Evolutionary conservation across 306 rosid genomes (phyloP), one percentile per base, ranked within the genome.

Genomic region (Castanea crenata): DNA sequence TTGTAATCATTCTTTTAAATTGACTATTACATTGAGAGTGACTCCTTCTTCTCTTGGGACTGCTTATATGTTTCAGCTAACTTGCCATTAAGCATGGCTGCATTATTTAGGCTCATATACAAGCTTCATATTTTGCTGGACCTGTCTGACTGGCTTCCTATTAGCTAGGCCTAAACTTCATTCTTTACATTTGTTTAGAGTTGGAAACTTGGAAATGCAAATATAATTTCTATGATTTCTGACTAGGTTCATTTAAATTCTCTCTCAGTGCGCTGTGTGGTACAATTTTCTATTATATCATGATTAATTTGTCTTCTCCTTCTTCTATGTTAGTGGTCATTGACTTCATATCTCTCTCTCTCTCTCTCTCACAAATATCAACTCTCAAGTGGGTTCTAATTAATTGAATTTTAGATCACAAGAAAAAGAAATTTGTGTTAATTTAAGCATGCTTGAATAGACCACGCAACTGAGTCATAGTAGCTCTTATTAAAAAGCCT

Each of bases 401-500:
- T 58, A 52, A 74, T 59, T 55, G 12, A 69, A 75, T 56, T 2
- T 15, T 5, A n/a, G 27, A 8, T 18, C 74, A 69, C 20, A 62
- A 63, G 80, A 75, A 83, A 70, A 55, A 4, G 16, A 49, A 56
- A 54, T 1, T 34, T 4, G 59, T 1, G 4, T 64, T 49, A 44
- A 63, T 34, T 58, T 44, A 75, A 69, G 64, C 71, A 75, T 71
- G 71, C 38, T 75, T 56, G 79, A 74, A 74, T 78, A 41, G 83
- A 79, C 71, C 13, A 6, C 21, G 41, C 78, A 59, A 51, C 74
- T 19, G 63, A 14, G 16, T 5, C 6, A 10, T 13, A 0, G 54
- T 49, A 12, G 54, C 16, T 59, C 18, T 59, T 59, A 58, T 0
- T 57, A 9, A 58, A 9, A 58, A 58, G 54, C 1, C 54, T 49